Conservation (phyloP, 176 grass and related monocot species). For the Zizania latifolia region DNA sequence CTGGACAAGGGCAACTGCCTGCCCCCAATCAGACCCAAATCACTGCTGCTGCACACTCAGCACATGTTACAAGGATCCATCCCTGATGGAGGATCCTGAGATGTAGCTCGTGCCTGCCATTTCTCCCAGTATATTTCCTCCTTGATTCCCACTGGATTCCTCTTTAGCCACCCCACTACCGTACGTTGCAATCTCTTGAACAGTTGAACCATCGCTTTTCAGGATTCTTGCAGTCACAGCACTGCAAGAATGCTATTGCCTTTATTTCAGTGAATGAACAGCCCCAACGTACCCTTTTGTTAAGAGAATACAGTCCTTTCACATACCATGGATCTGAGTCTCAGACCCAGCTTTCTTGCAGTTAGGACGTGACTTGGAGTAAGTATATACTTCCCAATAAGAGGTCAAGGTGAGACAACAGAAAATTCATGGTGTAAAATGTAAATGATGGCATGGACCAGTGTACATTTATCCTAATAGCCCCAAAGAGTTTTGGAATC, state of each 20-base stretch:
- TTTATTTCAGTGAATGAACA: slow-evolving; percentile 33
- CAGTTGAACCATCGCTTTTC: slow-evolving; percentile 28
- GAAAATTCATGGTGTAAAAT: neutral
- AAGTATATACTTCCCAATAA: slow-evolving; percentile 3
- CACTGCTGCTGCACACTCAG: slow-evolving; percentile 36
- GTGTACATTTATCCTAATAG: slow-evolving; percentile 8
- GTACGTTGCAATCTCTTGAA: slow-evolving; percentile 37
- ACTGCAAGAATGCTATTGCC: slow-evolving; percentile 22
- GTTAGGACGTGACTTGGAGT: neutral
- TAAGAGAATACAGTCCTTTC: slow-evolving; percentile 29
- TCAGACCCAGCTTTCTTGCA: neutral
- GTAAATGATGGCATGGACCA: too few relatives aligned
- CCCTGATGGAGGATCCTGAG: slow-evolving; percentile 34
- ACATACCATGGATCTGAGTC: slow-evolving; percentile 8
- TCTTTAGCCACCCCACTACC: slow-evolving; percentile 26
- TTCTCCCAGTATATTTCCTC: slow-evolving; percentile 34
- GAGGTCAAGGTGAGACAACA: slow-evolving; percentile 10
- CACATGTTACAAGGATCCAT: slow-evolving; percentile 47
- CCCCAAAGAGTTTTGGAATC: neutral
- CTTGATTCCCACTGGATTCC: slow-evolving; percentile 48
- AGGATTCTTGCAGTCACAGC: slow-evolving; percentile 39
- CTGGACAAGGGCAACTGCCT: slow-evolving; percentile 36
- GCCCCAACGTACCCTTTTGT: slow-evolving; percentile 4
- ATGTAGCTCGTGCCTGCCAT: slow-evolving; percentile 31
- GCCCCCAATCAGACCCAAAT: slow-evolving; percentile 38